Evolutionary conservation across 2,329 filamentous ascomycete species (phyloP), one percentile per base, ranked within the genome.

Genomic region (Fusarium algeriense): DNA sequence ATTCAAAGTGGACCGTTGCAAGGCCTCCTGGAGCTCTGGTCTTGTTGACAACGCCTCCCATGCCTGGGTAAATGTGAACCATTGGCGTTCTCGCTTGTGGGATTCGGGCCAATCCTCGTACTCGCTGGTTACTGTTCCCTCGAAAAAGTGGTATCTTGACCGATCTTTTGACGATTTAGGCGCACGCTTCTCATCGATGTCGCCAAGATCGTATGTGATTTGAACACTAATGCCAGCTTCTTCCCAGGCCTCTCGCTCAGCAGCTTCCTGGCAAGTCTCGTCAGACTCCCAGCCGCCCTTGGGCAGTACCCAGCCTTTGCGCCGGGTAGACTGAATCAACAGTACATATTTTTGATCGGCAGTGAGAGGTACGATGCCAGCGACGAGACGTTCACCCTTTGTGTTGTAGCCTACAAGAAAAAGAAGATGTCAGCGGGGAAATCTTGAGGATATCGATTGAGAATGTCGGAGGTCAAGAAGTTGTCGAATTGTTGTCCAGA

Each of bases 231-330:
- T 97, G 77, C 96, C 96, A 44, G 95, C 96, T 84, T 98, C 96
- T 84, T 98, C 96, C 96, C 96, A 98, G 67, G 96, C 96, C 82
- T 99, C 96, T 74, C 96, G 86, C 86, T 92, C 83, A 60, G 96
- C 96, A 62, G 96, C 93, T 80, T 95, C 89, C 69, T 92, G 90
- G 70, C 93, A 96, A 69, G 91, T 89, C 83, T 99, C 96, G 82
- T 99, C 96, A 37, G 90, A 92, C 82, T 99, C 96, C 95, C 96
- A 99, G 67, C 96, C 96, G 79, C 96, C 96, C 81, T 99, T 99
- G 67, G 96, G 96, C 64, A 99, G 87, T 45, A 99, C 96, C 96
- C 96, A 99, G 77, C 93, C 93, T 81, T 93, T 93, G 77, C 94
- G 91, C 72, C 93, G 90, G 56, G 93, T 95, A 59, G 94, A 97